These are phyloP conservation scores for Camelina hispida DNA, from an alignment of 345 rosid species.

Conservation along the genomic window DNA sequence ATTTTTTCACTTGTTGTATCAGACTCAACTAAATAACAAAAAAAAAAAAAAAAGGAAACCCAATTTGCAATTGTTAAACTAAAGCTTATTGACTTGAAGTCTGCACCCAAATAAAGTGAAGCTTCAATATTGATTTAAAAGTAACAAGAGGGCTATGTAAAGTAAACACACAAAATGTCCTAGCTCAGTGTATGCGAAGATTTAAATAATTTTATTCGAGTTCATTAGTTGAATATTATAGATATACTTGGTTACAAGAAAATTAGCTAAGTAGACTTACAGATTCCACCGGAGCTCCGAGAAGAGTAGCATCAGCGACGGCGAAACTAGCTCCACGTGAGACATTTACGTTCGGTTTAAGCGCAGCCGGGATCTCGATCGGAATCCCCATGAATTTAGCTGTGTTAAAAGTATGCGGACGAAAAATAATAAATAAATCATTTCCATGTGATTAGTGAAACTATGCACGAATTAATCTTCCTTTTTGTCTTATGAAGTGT, in stretches of 20 bases:
- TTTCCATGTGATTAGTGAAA: background rate
- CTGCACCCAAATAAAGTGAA: too few species aligned
- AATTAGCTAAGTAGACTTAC: conserved; percentile 33
- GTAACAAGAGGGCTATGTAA: background rate
- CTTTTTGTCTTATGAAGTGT: too few species aligned
- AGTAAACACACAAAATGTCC: background rate
- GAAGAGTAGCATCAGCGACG: conserved; percentile 43
- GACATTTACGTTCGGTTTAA: conserved; percentile 22
- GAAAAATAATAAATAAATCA: background rate
- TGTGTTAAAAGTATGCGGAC: background rate
- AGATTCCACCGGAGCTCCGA: conserved; percentile 36
- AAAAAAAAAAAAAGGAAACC: background rate
- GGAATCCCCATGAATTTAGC: conserved; percentile 38
- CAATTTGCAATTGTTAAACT: background rate
- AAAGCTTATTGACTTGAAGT: background rate
- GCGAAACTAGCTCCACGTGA: conserved; percentile 48
- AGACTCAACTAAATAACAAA: conserved; percentile 19
- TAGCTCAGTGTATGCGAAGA: too few species aligned
- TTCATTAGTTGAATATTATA: too few species aligned
- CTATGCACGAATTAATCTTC: background rate
- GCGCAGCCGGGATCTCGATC: conserved; percentile 27
- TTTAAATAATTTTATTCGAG: too few species aligned
- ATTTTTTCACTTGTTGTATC: conserved; percentile 35
- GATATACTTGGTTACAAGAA: background rate
- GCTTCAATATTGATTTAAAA: too few species aligned